Evolutionary conservation across 768 basidiomycete species (phyloP).

Genomic region (Termitomyces heimii): DNA sequence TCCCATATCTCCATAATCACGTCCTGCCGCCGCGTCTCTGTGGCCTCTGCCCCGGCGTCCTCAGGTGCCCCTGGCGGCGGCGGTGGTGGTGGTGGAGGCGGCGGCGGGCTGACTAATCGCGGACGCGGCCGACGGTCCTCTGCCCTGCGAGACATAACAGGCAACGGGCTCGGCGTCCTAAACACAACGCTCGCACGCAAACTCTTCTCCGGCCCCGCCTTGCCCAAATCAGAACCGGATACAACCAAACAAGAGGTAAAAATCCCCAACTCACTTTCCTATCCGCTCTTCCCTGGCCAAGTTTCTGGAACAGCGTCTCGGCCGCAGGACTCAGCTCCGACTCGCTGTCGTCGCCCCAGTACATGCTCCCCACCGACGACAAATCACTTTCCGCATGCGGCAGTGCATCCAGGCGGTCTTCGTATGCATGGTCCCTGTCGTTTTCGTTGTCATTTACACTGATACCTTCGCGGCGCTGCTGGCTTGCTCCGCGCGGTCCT

Average conservation of each 20-base stretch:
- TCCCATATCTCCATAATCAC: conserved; percentile 59
- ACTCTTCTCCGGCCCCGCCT: neutral
- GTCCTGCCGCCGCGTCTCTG: conserved; percentile 13
- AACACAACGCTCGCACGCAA: neutral
- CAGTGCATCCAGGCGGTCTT: conserved; percentile 11
- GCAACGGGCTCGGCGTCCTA: neutral
- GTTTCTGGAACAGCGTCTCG: conserved; percentile 37
- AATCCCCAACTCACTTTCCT: conserved; percentile 9
- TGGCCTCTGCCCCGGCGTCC: neutral
- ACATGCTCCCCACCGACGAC: conserved; percentile 35
- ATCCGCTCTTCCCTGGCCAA: conserved; percentile 20
- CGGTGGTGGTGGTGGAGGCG: neutral
- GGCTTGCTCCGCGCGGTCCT: neutral
- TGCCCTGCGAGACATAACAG: neutral
- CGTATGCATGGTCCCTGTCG: conserved; percentile 34
- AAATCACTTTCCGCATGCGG: conserved; percentile 41
- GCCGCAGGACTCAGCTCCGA: conserved; percentile 39
- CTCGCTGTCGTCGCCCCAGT: conserved; percentile 34
- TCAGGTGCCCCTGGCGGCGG: neutral
- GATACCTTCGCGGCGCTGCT: conserved; percentile 1
- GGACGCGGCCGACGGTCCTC: conserved; percentile 12
- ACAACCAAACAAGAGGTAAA: no score
- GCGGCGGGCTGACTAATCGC: neutral
- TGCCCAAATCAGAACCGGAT: neutral
- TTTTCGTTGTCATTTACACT: conserved; percentile 22